Base-by-base conservation (phyloP, 495 filamentous ascomycete species). In the Hyaloscypha bicolor region DNA sequence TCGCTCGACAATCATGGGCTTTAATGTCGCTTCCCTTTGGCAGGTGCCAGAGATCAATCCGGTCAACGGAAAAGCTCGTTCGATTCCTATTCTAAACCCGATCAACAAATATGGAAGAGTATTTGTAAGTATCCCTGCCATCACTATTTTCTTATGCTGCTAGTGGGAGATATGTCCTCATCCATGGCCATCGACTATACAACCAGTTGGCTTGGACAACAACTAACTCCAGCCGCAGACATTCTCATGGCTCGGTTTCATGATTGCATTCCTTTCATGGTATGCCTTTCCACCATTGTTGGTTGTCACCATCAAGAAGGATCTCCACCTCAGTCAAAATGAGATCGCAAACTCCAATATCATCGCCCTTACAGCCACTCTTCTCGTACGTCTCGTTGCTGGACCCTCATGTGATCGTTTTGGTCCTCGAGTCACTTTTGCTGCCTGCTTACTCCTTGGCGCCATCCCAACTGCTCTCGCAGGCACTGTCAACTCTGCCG, bases 261-360 rank as follows among this genome's bases (percentile, higher is more conserved):
- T 97, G 88, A 87, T 97, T 65, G 93, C 93, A 25, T 98, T 98
- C 81, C 90, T 93, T 79, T 94, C 92, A 3, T 98, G 94, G 91
- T 73, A 73, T 59, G 87, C 92, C 1, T 94, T 94, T 79, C 91
- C 92, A 63, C 92, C 92, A 71, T 75, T 95, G 80, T 82, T 94
- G 73, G 86, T 86, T 16, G 84, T 86, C 66, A 92, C 91, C 5
- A 94, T 96, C 77, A 87, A 86, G 74, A 80, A 86, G 72, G 93
- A 97, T 75, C 79, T 98, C 42, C 65, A 87, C 33, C 87, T 97
- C 73, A 87, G 83, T 9, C 82, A 87, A 29, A 73, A 76, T n/a
- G 83, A 98, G 69, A 81, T 98, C 60, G 86, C 90, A 64, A 98
- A 96, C 77, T 97, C 93, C 25, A 98, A 97, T 74, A 94, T 97